Evolutionary conservation across 805 yeast genomes (phyloP).

Genomic region (Millerago galiae): DNA sequence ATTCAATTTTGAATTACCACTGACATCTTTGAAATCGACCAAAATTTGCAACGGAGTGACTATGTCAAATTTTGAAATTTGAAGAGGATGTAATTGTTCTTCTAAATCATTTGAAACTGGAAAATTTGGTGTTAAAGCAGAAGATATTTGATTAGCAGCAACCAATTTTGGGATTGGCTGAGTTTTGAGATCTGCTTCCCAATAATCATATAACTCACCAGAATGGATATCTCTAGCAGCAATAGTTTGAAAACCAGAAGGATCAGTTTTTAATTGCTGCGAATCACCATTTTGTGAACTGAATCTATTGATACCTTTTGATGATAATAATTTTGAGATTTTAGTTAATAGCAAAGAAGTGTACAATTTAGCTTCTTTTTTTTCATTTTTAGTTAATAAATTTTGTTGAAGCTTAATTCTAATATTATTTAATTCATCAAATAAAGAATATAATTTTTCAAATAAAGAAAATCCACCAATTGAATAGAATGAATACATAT

Average conservation of each 20-base stretch:
- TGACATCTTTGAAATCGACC: constrained; percentile 71
- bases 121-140: constrained; percentile 68
- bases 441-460: constrained; percentile 46
- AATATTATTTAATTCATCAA: constrained; percentile 51
- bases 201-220: constrained; percentile 47
- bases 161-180: constrained; percentile 48
- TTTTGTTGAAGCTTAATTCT: constrained; percentile 45
- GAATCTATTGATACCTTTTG: constrained; percentile 32
- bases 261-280: constrained; percentile 33
- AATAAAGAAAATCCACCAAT: constrained; percentile 63
- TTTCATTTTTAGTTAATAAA: constrained; percentile 51
- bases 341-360: constrained; percentile 48
- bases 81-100: constrained; percentile 37
- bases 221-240: constrained; percentile 55
- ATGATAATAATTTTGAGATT: constrained; percentile 53
- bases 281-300: constrained; percentile 16
- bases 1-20: constrained; percentile 48
- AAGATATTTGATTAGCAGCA: constrained; percentile 60
- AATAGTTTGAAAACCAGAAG: constrained; percentile 61
- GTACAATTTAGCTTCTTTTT: constrained; percentile 38
- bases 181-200: constrained; percentile 16
- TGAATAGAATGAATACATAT: constrained; percentile 64
- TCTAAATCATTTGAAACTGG: constrained; percentile 40
- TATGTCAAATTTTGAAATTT: constrained; percentile 40
- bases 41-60: constrained; percentile 53